Percentiles rank a stretch among this genome's conserved stretches.
Evolutionary conservation across 73 alveolate species (phyloP).

Genomic region (Effrenium voratum): DNA sequence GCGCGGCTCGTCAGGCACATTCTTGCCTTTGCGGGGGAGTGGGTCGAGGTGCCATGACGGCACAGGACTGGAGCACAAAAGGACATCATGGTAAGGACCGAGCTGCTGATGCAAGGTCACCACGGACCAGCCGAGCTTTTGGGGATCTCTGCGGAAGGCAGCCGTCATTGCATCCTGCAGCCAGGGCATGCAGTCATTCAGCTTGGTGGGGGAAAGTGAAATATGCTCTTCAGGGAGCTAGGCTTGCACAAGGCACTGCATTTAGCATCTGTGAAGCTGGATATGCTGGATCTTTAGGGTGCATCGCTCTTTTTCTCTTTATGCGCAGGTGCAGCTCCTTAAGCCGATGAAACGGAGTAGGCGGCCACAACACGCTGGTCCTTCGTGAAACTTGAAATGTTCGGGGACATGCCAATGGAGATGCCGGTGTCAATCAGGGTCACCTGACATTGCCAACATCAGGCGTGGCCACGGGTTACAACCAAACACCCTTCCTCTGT

Average conservation of each 20-base stretch:
- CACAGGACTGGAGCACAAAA: background rate
- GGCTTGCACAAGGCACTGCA: too few relatives aligned
- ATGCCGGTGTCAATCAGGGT: constrained; percentile 58
- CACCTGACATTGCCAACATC: background rate
- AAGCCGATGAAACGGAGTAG: too few relatives aligned
- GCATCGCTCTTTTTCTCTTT: too few relatives aligned
- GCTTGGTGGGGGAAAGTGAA: too few relatives aligned
- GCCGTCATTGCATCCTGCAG: constrained; percentile 5
- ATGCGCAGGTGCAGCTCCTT: too few relatives aligned
- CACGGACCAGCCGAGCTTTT: background rate
- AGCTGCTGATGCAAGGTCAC: constrained; percentile 9
- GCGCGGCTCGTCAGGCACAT: background rate
- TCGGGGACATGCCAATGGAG: constrained; percentile 23
- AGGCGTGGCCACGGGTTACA: too few relatives aligned
- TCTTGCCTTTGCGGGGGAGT: background rate
- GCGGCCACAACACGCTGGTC: too few relatives aligned
- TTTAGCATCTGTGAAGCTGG: too few relatives aligned
- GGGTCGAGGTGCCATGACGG: background rate
- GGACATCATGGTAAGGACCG: background rate
- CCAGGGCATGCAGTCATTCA: background rate
- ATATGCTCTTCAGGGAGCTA: too few relatives aligned
- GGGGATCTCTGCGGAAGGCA: constrained; percentile 20
- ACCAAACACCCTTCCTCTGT: too few relatives aligned
- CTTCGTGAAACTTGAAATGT: too few relatives aligned
- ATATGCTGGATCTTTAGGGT: too few relatives aligned